These are phyloP conservation scores for Xylaria flabelliformis DNA, from an alignment of 495 filamentous ascomycete genomes.

Conservation along the genomic window DNA sequence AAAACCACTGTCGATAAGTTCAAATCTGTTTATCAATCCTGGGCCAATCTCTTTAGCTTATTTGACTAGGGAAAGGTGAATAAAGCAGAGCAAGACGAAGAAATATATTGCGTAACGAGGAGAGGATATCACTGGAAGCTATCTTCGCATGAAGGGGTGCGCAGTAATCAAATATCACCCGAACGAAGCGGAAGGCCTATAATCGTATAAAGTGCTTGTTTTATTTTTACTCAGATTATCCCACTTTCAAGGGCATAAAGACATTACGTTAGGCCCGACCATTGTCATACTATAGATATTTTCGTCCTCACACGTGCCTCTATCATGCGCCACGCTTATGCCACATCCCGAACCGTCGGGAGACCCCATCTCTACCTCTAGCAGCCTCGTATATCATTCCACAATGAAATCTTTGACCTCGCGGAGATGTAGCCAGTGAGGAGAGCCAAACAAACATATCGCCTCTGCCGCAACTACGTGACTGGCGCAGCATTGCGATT, in stretches of 20 bases:
- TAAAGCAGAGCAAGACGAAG: too few species aligned
- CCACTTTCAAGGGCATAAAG: conserved; percentile 7
- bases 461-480: neutral
- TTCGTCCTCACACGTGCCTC: conserved; percentile 16
- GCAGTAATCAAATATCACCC: neutral
- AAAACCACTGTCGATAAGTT: too few species aligned
- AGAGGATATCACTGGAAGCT: too few species aligned
- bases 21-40: too few species aligned
- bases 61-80: too few species aligned
- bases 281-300: conserved; percentile 10
- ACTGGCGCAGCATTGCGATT: neutral
- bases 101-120: too few species aligned
- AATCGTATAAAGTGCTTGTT: neutral
- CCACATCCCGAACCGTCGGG: conserved; percentile 18
- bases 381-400: conserved; percentile 25
- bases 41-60: too few species aligned
- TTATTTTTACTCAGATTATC: conserved; percentile 8
- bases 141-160: neutral
- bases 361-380: conserved; percentile 24
- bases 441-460: conserved; percentile 3
- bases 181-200: neutral
- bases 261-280: conserved; percentile 5
- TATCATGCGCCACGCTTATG: conserved; percentile 24
- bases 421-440: conserved; percentile 14
- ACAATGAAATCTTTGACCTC: conserved; percentile 23